These are phyloP conservation scores for Pichia exigua DNA, from an alignment of 805 yeast genomes.

Conservation along the genomic window DNA sequence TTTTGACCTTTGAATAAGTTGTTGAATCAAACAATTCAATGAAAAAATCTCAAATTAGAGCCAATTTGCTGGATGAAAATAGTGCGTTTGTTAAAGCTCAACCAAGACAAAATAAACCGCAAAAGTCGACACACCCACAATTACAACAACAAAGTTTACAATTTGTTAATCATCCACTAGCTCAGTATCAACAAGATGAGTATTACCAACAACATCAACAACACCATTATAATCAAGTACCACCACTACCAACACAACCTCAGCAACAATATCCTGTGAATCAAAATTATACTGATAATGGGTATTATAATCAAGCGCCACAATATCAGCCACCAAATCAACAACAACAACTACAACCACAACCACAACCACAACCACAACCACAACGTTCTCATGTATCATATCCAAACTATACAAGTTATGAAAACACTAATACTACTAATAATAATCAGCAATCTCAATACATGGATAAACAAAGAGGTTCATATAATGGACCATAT, in stretches of 20 bases:
- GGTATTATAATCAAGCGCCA: neutral
- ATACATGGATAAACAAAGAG: constrained; percentile 1
- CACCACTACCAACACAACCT: neutral
- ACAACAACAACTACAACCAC: neutral
- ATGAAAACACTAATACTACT: neutral
- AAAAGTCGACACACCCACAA: neutral
- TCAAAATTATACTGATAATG: neutral
- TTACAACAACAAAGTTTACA: neutral
- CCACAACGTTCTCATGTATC: constrained; percentile 3
- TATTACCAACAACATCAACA: constrained; percentile 1
- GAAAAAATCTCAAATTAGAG: constrained; percentile 21
- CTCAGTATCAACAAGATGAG: neutral
- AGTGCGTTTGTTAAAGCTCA: constrained; percentile 1
- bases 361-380: neutral
- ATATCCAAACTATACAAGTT: constrained; percentile 1
- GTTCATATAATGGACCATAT: neutral
- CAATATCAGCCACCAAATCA: too few relatives aligned
- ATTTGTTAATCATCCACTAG: neutral
- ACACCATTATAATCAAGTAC: neutral
- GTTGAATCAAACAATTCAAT: neutral
- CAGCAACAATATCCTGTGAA: constrained; percentile 1
- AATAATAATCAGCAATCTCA: neutral
- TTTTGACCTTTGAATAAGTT: neutral
- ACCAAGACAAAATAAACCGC: neutral
- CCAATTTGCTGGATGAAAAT: constrained; percentile 18